Evolutionary conservation across 192 early-diverging fungal genomes (phyloP).

Genomic region (Dimargaris xerosporica): DNA sequence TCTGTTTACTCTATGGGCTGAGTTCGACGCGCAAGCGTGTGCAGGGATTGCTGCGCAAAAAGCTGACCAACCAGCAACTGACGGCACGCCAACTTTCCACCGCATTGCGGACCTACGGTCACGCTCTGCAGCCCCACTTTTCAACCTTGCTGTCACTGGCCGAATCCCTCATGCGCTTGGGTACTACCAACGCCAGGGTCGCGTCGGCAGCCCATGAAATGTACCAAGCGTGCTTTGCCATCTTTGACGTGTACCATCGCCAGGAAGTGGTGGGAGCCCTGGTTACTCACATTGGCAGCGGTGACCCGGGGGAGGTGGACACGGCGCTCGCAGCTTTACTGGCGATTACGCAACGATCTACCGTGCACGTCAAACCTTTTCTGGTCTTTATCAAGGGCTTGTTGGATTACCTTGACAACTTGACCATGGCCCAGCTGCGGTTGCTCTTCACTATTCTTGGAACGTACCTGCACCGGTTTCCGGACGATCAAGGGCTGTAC

Average conservation of each 20-base stretch:
- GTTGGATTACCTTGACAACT: constrained; percentile 54
- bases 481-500: constrained; percentile 31
- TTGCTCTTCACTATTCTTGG: constrained; percentile 51
- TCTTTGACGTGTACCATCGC: constrained; percentile 50
- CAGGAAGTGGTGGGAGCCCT: constrained; percentile 67
- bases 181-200: constrained; percentile 25
- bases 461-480: constrained; percentile 27
- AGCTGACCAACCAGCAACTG: constrained; percentile 1
- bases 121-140: constrained; percentile 19
- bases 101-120: constrained; percentile 13
- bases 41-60: constrained; percentile 14
- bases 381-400: constrained; percentile 54
- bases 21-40: constrained; percentile 21
- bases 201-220: constrained; percentile 26
- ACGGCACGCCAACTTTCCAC: constrained; percentile 7
- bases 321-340: constrained; percentile 38
- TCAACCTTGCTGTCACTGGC: constrained; percentile 35
- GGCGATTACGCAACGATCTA: constrained; percentile 30
- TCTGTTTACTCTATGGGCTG: constrained; percentile 24
- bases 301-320: constrained; percentile 41
- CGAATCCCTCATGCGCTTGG: constrained; percentile 39
- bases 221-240: constrained; percentile 33
- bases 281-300: constrained; percentile 63
- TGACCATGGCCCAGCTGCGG: constrained; percentile 44
- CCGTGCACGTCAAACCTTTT: constrained; percentile 37